These are phyloP conservation scores for Boletus tomentosulus DNA, from an alignment of 768 basidiomycete genomes.

Conservation along the genomic window DNA sequence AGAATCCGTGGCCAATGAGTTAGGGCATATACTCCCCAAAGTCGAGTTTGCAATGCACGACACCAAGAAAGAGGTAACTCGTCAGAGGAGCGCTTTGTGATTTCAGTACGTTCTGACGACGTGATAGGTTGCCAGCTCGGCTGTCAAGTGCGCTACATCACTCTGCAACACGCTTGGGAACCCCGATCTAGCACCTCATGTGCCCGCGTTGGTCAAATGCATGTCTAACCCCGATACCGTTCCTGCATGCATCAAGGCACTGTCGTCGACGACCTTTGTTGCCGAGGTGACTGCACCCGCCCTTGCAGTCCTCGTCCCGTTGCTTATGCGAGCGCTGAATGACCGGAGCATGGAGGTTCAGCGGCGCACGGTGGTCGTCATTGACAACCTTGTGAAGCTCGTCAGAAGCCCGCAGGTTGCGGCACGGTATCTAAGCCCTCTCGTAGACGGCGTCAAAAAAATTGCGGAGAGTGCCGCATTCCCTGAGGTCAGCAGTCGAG, in stretches of 20 bases:
- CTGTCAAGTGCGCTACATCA: constrained; percentile 83
- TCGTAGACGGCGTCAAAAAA: constrained; percentile 88
- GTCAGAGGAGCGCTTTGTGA: constrained; percentile 12
- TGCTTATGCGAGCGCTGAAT: constrained; percentile 85
- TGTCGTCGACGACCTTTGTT: constrained; percentile 94
- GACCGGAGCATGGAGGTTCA: constrained; percentile 97
- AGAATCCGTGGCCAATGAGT: constrained; percentile 76
- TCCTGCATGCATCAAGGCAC: constrained; percentile 88
- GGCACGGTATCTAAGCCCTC: constrained; percentile 78
- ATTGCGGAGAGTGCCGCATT: constrained; percentile 90
- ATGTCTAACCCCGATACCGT: constrained; percentile 91
- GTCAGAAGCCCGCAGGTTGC: constrained; percentile 89
- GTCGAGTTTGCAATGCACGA: constrained; percentile 94
- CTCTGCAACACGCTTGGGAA: constrained; percentile 91
- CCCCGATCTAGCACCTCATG: constrained; percentile 86
- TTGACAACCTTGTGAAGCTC: constrained; percentile 96
- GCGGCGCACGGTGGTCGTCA: constrained; percentile 88
- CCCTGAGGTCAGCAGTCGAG: constrained; percentile 64
- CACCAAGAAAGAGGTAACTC: constrained; percentile 82
- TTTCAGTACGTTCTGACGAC: constrained; percentile 7
- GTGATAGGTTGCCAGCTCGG: constrained; percentile 74
- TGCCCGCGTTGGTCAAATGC: constrained; percentile 84
- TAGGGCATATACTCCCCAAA: constrained; percentile 77
- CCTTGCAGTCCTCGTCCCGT: constrained; percentile 90
- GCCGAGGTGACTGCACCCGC: constrained; percentile 97